phyloP scores from a whole-genome alignment of 768 basidiomycete species.

The Leccinum olivaceopallidum region DNA sequence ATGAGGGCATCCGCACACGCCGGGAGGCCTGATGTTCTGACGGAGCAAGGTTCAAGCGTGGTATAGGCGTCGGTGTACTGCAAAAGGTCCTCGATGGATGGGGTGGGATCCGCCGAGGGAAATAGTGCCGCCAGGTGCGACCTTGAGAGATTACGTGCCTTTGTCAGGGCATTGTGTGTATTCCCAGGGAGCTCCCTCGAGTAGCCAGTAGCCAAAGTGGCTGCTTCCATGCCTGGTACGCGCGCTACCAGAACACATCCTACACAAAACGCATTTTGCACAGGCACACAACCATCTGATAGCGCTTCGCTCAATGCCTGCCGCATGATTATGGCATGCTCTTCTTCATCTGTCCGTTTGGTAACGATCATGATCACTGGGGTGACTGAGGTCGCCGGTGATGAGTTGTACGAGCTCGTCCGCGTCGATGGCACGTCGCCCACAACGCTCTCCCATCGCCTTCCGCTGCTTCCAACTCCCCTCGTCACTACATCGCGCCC shows the following conservation, averaged over 20 bases:
- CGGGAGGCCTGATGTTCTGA: conserved; percentile 81
- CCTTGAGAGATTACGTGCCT: conserved; percentile 51
- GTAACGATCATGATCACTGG: conserved; percentile 2
- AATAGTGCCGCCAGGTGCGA: conserved; percentile 47
- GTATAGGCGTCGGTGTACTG: conserved; percentile 79
- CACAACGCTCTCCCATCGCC: conserved; percentile 52
- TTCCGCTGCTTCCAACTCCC: conserved; percentile 53
- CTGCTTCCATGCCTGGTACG: conserved; percentile 41
- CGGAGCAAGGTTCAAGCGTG: conserved; percentile 95
- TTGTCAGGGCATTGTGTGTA: conserved; percentile 90
- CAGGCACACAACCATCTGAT: conserved; percentile 58
- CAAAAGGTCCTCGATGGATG: conserved; percentile 47
- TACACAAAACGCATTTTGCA: conserved; percentile 86
- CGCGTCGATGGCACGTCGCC: conserved; percentile 52
- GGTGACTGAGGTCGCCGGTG: background rate
- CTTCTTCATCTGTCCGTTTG: conserved; percentile 12
- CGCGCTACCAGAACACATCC: conserved; percentile 72
- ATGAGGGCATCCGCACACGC: conserved; percentile 88
- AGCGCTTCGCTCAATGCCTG: conserved; percentile 69
- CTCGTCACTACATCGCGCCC: conserved; percentile 77
- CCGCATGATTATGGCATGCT: conserved; percentile 49
- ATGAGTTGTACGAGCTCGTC: conserved; percentile 34
- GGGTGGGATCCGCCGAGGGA: conserved; percentile 32
- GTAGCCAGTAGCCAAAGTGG: conserved; percentile 73
- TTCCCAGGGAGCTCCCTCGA: conserved; percentile 92